Evolutionary conservation across 202 grass and related monocot genomes (phyloP).

Genomic region (Musa balbisiana): DNA sequence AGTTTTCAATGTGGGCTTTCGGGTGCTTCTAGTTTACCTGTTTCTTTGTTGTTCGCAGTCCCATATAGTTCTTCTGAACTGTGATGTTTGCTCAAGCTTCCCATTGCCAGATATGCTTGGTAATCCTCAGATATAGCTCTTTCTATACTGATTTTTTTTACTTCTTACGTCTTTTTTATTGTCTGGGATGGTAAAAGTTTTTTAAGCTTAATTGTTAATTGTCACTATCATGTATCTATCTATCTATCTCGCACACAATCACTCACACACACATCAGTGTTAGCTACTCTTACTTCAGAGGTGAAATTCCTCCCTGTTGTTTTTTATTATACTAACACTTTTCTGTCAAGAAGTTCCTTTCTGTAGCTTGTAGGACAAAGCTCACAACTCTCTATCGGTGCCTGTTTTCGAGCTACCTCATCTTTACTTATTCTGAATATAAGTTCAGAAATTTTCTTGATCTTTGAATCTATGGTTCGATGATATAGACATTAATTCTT

Average conservation of each 20-base stretch:
- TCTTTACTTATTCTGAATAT: too few relatives aligned
- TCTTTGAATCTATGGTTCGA: not conserved
- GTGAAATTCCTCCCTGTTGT: too few relatives aligned
- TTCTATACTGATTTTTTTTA: not conserved
- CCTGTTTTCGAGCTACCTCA: too few relatives aligned
- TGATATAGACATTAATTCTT: not conserved
- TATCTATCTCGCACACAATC: not conserved
- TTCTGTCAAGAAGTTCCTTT: too few relatives aligned
- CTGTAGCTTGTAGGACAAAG: too few relatives aligned
- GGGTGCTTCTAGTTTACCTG: not conserved
- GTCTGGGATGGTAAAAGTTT: not conserved
- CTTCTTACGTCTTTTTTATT: not conserved
- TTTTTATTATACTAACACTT: too few relatives aligned
- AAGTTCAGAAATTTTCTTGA: not conserved
- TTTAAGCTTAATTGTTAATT: not conserved
- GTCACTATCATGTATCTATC: not conserved
- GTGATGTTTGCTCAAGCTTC: conserved; percentile 95
- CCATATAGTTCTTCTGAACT: conserved; percentile 98
- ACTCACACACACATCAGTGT: not conserved
- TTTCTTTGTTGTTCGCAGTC: conserved; percentile 44
- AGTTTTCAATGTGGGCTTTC: too few relatives aligned
- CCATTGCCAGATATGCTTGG: conserved; percentile 87
- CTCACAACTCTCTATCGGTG: too few relatives aligned
- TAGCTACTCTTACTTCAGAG: too few relatives aligned
- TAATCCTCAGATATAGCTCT: conserved; percentile 33